Base-by-base conservation (phyloP, 1,284 basidiomycete species). In the Papiliotrema terrestris region DNA sequence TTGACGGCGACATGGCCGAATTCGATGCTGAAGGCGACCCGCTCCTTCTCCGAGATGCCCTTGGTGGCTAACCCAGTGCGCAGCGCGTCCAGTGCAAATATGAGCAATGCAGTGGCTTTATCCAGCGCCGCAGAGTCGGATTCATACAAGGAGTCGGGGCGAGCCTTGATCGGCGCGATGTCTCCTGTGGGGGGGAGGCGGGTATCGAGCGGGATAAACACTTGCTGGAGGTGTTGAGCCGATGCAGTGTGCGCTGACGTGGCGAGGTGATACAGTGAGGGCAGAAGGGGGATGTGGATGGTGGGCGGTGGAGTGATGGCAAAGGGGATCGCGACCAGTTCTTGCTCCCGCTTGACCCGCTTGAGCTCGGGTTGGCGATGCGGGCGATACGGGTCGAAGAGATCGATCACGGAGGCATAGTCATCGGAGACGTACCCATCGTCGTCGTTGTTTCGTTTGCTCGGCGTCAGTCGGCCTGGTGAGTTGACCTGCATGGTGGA, bases 61-160 rank as follows among this genome's bases (percentile, higher is more conserved):
- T 55, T 45, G 1, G 39, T 47, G 3, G 38, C 37, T 22, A 72
- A 45, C 1, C 67, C 71, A 1, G 58, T 39, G 6, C 50, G 37
- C 1, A 75, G 58, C 6, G 69, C 54, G 48, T 75, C 69, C 2
- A 73, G 62, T 2, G 69, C 63, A 4, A 71, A 49, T 1, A 71
- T 46, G 23, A 67, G 61, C 8, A 69, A 55, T 0, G 59, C 61
- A 5, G 71, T 26, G 0, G 67, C 63, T 41, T 66, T 71, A 9
- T 51, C 38, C 3, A 55, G 46, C 0, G 73, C 70, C 0, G 51
- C 4, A 1, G 54, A 29, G 45, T 75, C 73, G 29, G 67, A 66
- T 1, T 22, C 26, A 45, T 55, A 63, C 1, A 55, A 44, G 19
- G 11, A 14, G 22, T 44, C n/a, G 26, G 35, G 15, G 22, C 32